A percentile compares a stretch with the other conserved stretches of the same genome.
Evolutionary conservation across 306 rosid species (phyloP).

Genomic region (Canavalia ensiformis): DNA sequence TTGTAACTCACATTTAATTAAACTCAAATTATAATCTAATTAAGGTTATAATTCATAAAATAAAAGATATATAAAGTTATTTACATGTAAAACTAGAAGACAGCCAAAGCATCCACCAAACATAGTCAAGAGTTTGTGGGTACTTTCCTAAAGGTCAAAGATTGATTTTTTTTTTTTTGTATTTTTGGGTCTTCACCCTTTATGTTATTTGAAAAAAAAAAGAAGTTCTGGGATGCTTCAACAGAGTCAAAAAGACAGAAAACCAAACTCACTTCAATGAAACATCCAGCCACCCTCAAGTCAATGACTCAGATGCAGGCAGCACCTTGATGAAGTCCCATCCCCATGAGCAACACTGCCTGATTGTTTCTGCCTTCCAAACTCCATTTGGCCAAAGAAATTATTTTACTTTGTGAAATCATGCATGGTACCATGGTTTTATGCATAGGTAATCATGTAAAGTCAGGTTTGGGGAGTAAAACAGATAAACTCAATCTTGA

Average conservation of each 20-base stretch:
- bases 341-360: background rate
- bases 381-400: background rate
- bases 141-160: background rate
- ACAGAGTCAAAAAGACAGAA: background rate
- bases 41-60: background rate
- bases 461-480: background rate
- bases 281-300: background rate
- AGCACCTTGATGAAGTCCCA: background rate
- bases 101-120: background rate
- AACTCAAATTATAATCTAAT: background rate
- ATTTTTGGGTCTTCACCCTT: background rate
- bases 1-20: background rate
- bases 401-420: background rate
- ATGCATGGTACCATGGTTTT: background rate
- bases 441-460: background rate
- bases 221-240: background rate
- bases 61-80: background rate
- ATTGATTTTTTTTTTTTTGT: background rate
- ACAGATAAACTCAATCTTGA: background rate
- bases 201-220: background rate
- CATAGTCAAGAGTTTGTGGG: background rate
- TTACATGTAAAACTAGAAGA: background rate
- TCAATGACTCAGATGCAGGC: background rate
- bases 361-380: conserved; percentile 4
- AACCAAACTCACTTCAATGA: background rate